A percentile compares a stretch with the other conserved stretches of the same genome.
Conservation (phyloP, 495 filamentous ascomycete species). For the Penicilliopsis zonata region DNA sequence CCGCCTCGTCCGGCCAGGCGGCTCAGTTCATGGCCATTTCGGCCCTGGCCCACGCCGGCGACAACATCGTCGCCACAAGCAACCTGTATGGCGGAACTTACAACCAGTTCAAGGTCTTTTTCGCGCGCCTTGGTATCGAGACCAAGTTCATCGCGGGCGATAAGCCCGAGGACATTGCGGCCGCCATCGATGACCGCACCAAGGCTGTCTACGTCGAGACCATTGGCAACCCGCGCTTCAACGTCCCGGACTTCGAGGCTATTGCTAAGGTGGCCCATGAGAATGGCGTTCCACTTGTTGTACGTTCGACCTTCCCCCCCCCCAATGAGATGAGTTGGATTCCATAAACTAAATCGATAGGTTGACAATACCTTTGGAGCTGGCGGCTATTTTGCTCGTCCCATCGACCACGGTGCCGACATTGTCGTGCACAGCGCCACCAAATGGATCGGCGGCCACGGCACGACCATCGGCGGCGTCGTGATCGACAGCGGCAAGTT, state of each 20-base stretch:
- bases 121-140: constrained; percentile 74
- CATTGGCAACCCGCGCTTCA: constrained; percentile 94
- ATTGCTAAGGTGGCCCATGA: constrained; percentile 73
- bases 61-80: constrained; percentile 90
- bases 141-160: constrained; percentile 89
- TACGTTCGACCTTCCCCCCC: constrained; percentile 28
- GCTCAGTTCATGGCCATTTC: constrained; percentile 92
- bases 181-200: constrained; percentile 86
- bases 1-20: constrained; percentile 80
- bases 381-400: constrained; percentile 80
- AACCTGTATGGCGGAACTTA: constrained; percentile 97
- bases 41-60: constrained; percentile 69
- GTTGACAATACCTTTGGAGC: constrained; percentile 98
- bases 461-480: constrained; percentile 87
- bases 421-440: constrained; percentile 94
- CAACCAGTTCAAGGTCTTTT: constrained; percentile 92
- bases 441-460: constrained; percentile 98
- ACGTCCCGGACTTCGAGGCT: constrained; percentile 80
- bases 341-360: constrained; percentile 17
- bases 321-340: neutral
- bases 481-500: constrained; percentile 91
- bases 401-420: constrained; percentile 87
- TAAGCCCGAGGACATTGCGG: constrained; percentile 67
- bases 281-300: constrained; percentile 74
- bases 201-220: constrained; percentile 94